Conservation (phyloP, 352 stramenopile species). For the Phytophthora crassamura region DNA sequence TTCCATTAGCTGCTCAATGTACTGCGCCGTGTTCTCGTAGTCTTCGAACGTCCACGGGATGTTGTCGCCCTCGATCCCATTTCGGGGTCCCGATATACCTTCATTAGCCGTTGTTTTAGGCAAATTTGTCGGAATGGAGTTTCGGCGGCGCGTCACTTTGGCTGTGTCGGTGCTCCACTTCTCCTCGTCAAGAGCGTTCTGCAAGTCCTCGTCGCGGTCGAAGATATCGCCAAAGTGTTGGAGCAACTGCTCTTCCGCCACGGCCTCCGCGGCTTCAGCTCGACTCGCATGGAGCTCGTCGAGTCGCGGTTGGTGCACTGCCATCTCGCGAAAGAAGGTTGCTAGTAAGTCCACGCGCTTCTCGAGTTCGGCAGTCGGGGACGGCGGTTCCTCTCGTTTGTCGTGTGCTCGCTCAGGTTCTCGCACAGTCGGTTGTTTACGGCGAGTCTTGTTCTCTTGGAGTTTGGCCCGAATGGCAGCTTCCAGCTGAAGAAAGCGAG, state of each 20-base stretch:
- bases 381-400: background rate
- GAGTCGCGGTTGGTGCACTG: conserved; percentile 39
- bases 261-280: conserved; percentile 18
- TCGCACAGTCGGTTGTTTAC: background rate
- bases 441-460: background rate
- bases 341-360: conserved; percentile 34
- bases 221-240: conserved; percentile 55
- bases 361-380: conserved; percentile 22
- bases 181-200: conserved; percentile 58
- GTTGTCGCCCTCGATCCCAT: conserved; percentile 8
- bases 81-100: background rate
- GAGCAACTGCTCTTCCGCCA: conserved; percentile 42
- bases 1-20: conserved; percentile 58
- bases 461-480: conserved; percentile 29
- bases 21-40: conserved; percentile 54
- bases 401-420: background rate
- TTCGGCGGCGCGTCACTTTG: conserved; percentile 25
- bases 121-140: conserved; percentile 27
- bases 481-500: conserved; percentile 35
- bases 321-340: conserved; percentile 68
- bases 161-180: conserved; percentile 49
- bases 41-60: conserved; percentile 46
- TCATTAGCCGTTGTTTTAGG: conserved; percentile 22
- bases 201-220: conserved; percentile 42
- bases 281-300: conserved; percentile 25